Base-by-base conservation (phyloP, 331 rosid genomes). In the Malus hybrid region DNA sequence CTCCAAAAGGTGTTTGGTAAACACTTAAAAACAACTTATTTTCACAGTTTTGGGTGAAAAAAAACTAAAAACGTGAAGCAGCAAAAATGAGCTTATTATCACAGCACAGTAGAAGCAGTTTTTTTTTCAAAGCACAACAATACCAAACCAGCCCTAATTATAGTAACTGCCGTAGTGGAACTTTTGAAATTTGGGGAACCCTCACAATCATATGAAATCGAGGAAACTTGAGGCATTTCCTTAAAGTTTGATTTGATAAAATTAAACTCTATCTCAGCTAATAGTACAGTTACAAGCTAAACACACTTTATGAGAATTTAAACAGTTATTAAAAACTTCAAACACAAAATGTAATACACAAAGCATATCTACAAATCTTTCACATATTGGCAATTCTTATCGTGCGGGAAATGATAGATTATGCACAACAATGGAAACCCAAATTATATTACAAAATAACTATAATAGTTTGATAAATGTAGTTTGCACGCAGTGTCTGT, bases 401-500 rank as follows among this genome's bases (percentile, higher is more conserved):
- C 12, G 31, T 13, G 71, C 31, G 6, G 39, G 6, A 62, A 63
- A 63, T 31, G 16, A 52, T 61, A 67, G 20, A n/a, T 57, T 7
- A 69, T 29, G 15, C 39, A 61, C 50, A 6, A 70, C 5, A 31
- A 57, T 2, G 14, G 46, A 57, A 29, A 52, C 33, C 5, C 6
- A 28, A 61, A 6, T 7, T 44, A 34, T 46, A 36, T 36, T 22
- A 7, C 18, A 57, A 22, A 20, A 28, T 59, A 57, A 33, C 2
- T 22, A 14, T 1, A 34, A 59, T 7, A 4, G 22, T 39, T 7
- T 20, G 29, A 28, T 28, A 28, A 28, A 28, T 28, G 29, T 28
- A 28, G 2, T 28, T 28, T 28, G 29, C 29, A 73, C 80, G 39
- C 76, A 91, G 93, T 96, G 73, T 80, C 79, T 15, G 85, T 50